These are phyloP conservation scores for Fomitopsis schrenkii DNA, from an alignment of 1,284 basidiomycete genomes.

Conservation along the genomic window DNA sequence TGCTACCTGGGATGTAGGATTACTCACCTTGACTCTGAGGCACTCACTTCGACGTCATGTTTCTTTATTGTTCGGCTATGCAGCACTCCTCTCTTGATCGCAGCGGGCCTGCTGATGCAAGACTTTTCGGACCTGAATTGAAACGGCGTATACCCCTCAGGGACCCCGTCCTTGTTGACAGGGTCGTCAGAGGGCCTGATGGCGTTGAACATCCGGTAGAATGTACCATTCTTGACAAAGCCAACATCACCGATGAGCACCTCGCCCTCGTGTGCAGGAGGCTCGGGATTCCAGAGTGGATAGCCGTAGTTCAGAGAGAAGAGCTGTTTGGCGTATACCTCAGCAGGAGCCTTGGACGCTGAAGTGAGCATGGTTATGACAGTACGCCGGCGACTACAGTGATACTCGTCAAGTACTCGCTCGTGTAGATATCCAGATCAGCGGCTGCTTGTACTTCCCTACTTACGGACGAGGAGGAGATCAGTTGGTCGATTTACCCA, in stretches of 20 bases:
- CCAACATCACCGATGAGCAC: constrained; percentile 13
- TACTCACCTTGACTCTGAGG: too few relatives aligned
- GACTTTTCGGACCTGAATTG: not conserved
- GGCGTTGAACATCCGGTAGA: constrained; percentile 14
- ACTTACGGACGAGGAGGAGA: too few relatives aligned
- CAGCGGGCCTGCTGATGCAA: not conserved
- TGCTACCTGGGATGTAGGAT: too few relatives aligned
- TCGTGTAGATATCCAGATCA: too few relatives aligned
- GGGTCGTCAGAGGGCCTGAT: not conserved
- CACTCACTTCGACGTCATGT: too few relatives aligned
- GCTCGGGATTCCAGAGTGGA: constrained; percentile 12
- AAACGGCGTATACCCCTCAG: not conserved
- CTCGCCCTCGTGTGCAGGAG: constrained; percentile 2
- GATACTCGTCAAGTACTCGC: too few relatives aligned
- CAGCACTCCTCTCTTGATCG: too few relatives aligned
- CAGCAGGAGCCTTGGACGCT: not conserved
- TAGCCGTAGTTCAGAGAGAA: constrained; percentile 9
- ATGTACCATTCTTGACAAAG: constrained; percentile 10
- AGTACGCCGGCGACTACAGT: too few relatives aligned
- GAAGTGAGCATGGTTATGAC: too few relatives aligned
- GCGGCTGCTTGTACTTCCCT: too few relatives aligned
- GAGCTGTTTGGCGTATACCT: constrained; percentile 9
- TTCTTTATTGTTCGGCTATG: too few relatives aligned
- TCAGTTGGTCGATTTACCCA: too few relatives aligned
- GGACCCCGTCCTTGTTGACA: not conserved